Evolutionary conservation across 352 stramenopile species (phyloP).

Genomic region (Phytophthora chlamydospora): DNA sequence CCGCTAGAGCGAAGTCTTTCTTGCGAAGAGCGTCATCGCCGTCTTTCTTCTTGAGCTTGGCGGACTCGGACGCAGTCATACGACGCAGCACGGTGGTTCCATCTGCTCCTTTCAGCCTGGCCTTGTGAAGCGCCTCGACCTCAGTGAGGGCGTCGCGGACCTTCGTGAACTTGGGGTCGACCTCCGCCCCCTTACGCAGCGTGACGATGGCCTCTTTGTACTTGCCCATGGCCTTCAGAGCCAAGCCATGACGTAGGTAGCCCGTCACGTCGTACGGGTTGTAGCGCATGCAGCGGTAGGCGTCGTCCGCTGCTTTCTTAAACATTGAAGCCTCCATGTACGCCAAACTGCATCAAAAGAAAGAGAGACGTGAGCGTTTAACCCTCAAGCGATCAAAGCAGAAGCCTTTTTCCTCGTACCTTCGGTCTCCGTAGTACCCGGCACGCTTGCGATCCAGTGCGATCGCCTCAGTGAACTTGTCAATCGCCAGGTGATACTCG

Average conservation of each 20-base stretch:
- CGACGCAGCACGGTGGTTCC: conserved; percentile 18
- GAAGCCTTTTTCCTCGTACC: conserved; percentile 36
- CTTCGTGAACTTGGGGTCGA: conserved; percentile 77
- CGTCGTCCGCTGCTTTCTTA: conserved; percentile 90
- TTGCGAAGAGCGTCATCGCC: conserved; percentile 55
- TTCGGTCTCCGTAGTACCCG: conserved; percentile 93
- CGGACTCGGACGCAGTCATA: conserved; percentile 38
- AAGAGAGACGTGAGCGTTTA: conserved; percentile 6
- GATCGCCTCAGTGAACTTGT: conserved; percentile 94
- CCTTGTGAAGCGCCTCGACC: conserved; percentile 44
- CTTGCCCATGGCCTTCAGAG: conserved; percentile 84
- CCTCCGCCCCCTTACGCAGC: conserved; percentile 69
- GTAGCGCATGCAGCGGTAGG: conserved; percentile 90
- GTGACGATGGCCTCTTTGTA: conserved; percentile 75
- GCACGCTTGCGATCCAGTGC: conserved; percentile 85
- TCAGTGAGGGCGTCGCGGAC: conserved; percentile 62
- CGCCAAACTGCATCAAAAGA: conserved; percentile 50
- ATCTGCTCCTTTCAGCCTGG: conserved; percentile 23
- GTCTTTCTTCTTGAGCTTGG: conserved; percentile 42
- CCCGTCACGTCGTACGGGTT: conserved; percentile 93
- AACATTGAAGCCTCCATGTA: conserved; percentile 69
- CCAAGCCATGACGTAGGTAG: conserved; percentile 93
- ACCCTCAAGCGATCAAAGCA: not conserved
- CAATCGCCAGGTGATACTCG: conserved; percentile 90
- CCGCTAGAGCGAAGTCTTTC: conserved; percentile 54